Evolutionary conservation across 2,329 filamentous ascomycete genomes (phyloP).

Genomic region (Curvularia lunata): DNA sequence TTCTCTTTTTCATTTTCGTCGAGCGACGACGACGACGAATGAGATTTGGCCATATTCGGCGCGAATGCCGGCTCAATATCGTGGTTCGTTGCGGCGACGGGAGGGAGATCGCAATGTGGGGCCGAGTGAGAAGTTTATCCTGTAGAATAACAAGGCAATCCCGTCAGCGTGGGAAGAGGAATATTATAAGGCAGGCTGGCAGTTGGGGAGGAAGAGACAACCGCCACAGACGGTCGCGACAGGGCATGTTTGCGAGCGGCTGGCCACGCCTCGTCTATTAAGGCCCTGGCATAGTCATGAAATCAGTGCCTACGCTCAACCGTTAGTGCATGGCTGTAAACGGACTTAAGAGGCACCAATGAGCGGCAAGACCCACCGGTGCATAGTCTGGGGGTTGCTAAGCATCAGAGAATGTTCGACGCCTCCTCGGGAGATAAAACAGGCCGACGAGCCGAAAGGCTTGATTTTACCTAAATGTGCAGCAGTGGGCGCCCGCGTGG

Average conservation of each 20-base stretch:
- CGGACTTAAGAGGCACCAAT: conserved; percentile 40
- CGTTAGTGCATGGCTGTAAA: conserved; percentile 32
- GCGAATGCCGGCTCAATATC: conserved; percentile 4
- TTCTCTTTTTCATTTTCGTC: conserved; percentile 47
- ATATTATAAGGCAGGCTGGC: background rate
- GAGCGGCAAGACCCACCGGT: conserved; percentile 18
- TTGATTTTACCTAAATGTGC: background rate
- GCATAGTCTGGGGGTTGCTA: conserved; percentile 37
- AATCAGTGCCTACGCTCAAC: conserved; percentile 26
- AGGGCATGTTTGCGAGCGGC: conserved; percentile 15
- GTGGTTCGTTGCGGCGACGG: conserved; percentile 2
- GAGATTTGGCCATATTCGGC: conserved; percentile 25
- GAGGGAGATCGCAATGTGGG: conserved; percentile 7
- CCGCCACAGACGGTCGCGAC: conserved; percentile 10
- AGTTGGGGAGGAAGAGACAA: conserved; percentile 4
- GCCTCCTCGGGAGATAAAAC: conserved; percentile 22
- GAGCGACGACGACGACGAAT: conserved; percentile 31
- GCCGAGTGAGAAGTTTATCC: conserved; percentile 1
- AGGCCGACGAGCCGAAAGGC: conserved; percentile 28
- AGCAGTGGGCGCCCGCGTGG: no score
- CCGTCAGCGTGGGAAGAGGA: background rate
- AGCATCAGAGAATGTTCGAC: conserved; percentile 31
- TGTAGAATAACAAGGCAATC: background rate
- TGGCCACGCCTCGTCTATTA: conserved; percentile 28
- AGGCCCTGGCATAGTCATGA: conserved; percentile 26